Base-by-base conservation (phyloP, 331 rosid genomes). In the Dryas integrifolia region DNA sequence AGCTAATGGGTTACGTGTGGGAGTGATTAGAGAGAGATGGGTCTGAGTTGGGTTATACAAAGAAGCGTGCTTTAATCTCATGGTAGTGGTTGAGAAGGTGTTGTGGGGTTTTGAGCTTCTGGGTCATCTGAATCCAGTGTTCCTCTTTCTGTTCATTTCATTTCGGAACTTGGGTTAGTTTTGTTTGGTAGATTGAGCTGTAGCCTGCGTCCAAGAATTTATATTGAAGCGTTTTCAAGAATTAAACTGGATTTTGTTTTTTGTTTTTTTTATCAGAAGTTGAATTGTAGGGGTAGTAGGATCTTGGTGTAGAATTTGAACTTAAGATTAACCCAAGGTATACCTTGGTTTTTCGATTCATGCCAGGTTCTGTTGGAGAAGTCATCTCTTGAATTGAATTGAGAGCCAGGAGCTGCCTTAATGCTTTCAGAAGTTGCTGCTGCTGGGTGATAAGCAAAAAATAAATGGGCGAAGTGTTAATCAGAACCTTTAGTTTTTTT, bases 31-130 rank as follows among this genome's bases (percentile, higher is more conserved):
- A 46, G 73, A 66, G 40, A 53, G 68, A 63, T 59, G 68, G 70
- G 78, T 69, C 67, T 80, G 79, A 78, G 81, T 80, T 73, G 82
- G 79, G 39, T 65, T 26, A 47, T 68, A 59, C 39, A 70, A 59
- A 56, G 76, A 82, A 81, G 58, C 75, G 65, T 51, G 73, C 57
- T 84, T 64, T 80, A 52, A 49, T 68, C 50, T 75, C 79, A 57
- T 39, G 59, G 53, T 62, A 47, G 65, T 65, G 48, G 48, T 43
- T 70, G 70, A 45, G 77, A 62, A 73, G 58, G 61, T 76, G 76
- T 80, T 77, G 50, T 70, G 58, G 35, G 24, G 58, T 75, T 80
- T 58, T 78, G 78, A 75, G 73, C 69, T 53, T 83, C 64, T 45
- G 44, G 72, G 67, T 82, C 72, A 62, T 63, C 56, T 77, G 59